Conservation (phyloP, 306 rosid species). For the Acacia acuminata region DNA sequence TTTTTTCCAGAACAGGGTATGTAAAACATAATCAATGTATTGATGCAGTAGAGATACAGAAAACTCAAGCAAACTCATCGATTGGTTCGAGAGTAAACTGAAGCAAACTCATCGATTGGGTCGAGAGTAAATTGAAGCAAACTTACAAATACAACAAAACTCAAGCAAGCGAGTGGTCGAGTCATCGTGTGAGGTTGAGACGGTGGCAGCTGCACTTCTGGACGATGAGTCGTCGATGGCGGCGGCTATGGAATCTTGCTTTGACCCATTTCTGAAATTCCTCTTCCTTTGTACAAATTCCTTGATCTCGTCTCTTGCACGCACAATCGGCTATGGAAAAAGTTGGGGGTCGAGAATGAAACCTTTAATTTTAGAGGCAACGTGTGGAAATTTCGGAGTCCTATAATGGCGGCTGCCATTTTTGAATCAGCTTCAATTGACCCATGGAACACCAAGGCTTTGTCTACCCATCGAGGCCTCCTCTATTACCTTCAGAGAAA, state of each 20-base stretch:
- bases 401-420: conserved; percentile 94
- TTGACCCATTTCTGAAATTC: conserved; percentile 39
- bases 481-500: conserved; percentile 61
- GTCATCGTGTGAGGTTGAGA: no score
- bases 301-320: conserved; percentile 37
- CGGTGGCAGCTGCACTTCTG: no score
- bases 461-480: conserved; percentile 43
- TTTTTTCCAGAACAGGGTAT: no score
- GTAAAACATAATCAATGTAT: no score
- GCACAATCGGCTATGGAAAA: background rate
- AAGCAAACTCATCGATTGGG: no score
- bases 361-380: conserved; percentile 38
- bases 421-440: conserved; percentile 58
- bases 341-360: conserved; percentile 26
- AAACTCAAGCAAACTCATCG: no score
- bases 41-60: no score
- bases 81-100: no score
- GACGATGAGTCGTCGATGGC: no score
- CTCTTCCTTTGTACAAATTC: conserved; percentile 14
- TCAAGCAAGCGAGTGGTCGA: no score
- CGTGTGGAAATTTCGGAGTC: conserved; percentile 50
- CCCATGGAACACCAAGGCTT: conserved; percentile 37
- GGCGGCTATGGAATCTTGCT: conserved; percentile 29
- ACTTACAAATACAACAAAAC: no score
- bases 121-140: no score